phyloP scores from a whole-genome alignment of 164 flowering plant genomes.

The Brasenia schreberi region DNA sequence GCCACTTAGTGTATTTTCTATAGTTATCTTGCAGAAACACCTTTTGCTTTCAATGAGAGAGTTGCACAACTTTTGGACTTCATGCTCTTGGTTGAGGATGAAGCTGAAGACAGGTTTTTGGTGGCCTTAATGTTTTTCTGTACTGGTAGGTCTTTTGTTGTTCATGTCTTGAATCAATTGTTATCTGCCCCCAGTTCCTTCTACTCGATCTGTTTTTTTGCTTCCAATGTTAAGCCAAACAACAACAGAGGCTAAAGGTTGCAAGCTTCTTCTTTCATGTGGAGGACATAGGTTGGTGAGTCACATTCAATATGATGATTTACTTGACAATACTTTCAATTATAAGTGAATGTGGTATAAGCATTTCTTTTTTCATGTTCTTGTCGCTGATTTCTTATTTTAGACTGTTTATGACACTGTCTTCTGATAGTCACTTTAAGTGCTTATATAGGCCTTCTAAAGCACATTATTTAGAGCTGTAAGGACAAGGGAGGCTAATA shows the following conservation, averaged over 20 bases:
- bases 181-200: conserved; percentile 44
- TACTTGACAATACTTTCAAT: background rate
- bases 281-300: conserved; percentile 68
- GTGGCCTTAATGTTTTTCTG: background rate
- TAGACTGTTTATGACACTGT: too few species aligned
- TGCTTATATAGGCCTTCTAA: too few species aligned
- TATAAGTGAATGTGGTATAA: too few species aligned
- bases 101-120: conserved; percentile 66
- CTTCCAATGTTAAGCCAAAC: conserved; percentile 88
- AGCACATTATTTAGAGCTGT: too few species aligned
- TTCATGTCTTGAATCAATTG: background rate
- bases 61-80: conserved; percentile 50
- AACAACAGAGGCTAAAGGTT: conserved; percentile 67
- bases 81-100: conserved; percentile 68
- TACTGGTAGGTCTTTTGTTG: background rate
- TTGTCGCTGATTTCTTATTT: too few species aligned
- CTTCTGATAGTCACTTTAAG: too few species aligned
- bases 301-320: conserved; percentile 2
- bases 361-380: too few species aligned
- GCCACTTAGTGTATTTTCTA: conserved; percentile 6
- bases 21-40: conserved; percentile 87
- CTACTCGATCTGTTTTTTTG: conserved; percentile 59
- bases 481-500: too few species aligned
- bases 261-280: conserved; percentile 33
- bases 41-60: conserved; percentile 50